Evolutionary conservation across 2,329 filamentous ascomycete genomes (phyloP).

Genomic region (Tolypocladium sp.): DNA sequence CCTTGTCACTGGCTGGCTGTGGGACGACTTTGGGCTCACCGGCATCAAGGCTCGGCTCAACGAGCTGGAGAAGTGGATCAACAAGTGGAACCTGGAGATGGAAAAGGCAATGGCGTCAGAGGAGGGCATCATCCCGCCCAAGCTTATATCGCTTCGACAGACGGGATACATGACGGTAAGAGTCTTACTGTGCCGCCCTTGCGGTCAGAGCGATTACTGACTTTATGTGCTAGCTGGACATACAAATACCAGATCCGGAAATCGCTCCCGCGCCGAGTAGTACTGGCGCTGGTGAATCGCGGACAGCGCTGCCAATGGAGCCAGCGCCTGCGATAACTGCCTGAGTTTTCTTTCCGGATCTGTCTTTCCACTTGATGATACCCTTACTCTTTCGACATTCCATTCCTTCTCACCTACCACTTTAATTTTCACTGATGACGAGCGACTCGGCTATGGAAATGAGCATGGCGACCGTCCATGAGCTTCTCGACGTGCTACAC

Average conservation of each 20-base stretch:
- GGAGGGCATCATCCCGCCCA: slow-evolving; percentile 48
- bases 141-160: slow-evolving; percentile 66
- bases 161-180: slow-evolving; percentile 82
- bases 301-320: slow-evolving; percentile 24
- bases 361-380: slow-evolving; percentile 2
- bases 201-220: slow-evolving; percentile 2
- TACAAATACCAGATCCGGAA: slow-evolving; percentile 72
- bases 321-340: slow-evolving; percentile 13
- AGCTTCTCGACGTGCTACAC: neutral
- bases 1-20: slow-evolving; percentile 82
- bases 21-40: slow-evolving; percentile 81
- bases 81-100: slow-evolving; percentile 74
- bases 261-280: slow-evolving; percentile 47
- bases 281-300: slow-evolving; percentile 25
- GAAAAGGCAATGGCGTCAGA: slow-evolving; percentile 44
- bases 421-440: neutral
- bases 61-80: slow-evolving; percentile 70
- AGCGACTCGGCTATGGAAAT: neutral
- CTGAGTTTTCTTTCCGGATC: slow-evolving; percentile 4
- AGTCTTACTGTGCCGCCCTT: neutral
- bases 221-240: slow-evolving; percentile 53
- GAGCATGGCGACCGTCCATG: neutral
- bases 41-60: slow-evolving; percentile 63
- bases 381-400: neutral
- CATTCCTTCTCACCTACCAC: neutral